These are phyloP conservation scores for Ogataea paraovalis DNA, from an alignment of 805 yeast species.

Conservation along the genomic window DNA sequence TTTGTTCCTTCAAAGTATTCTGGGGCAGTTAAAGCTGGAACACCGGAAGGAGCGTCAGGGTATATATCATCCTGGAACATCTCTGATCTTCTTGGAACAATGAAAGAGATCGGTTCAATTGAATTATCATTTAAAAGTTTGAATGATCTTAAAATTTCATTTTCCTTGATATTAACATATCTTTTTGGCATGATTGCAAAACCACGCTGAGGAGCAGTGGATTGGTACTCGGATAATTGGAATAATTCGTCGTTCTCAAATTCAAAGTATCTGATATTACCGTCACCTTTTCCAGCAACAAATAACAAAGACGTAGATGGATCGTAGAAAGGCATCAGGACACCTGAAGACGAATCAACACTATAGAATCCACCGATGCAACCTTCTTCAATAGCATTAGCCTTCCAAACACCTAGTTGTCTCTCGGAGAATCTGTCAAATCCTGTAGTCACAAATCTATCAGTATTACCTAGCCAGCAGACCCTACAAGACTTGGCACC, in stretches of 20 bases:
- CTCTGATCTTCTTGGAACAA: slow-evolving; percentile 92
- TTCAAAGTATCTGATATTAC: slow-evolving; percentile 92
- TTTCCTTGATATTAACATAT: slow-evolving; percentile 71
- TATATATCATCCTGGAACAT: slow-evolving; percentile 89
- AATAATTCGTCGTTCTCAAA: slow-evolving; percentile 77
- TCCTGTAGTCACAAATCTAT: slow-evolving; percentile 89
- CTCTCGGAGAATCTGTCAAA: slow-evolving; percentile 90
- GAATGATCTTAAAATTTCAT: slow-evolving; percentile 77
- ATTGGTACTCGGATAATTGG: slow-evolving; percentile 83
- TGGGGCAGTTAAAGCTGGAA: slow-evolving; percentile 72
- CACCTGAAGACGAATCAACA: slow-evolving; percentile 89
- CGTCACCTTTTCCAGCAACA: slow-evolving; percentile 97
- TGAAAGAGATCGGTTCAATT: slow-evolving; percentile 88
- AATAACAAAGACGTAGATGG: slow-evolving; percentile 74
- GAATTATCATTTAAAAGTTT: slow-evolving; percentile 83
- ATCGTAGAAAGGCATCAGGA: slow-evolving; percentile 88
- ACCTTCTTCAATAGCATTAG: slow-evolving; percentile 67
- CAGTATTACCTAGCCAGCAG: slow-evolving; percentile 84
- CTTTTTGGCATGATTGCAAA: slow-evolving; percentile 86
- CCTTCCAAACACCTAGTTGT: slow-evolving; percentile 93
- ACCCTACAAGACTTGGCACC: slow-evolving; percentile 92
- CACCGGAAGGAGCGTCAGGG: slow-evolving; percentile 81
- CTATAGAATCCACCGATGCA: slow-evolving; percentile 86
- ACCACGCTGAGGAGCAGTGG: slow-evolving; percentile 94
- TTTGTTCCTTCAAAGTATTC: slow-evolving; percentile 76